Conservation (phyloP, 1,284 basidiomycete genomes). For the Apiotrichum laibachii region DNA sequence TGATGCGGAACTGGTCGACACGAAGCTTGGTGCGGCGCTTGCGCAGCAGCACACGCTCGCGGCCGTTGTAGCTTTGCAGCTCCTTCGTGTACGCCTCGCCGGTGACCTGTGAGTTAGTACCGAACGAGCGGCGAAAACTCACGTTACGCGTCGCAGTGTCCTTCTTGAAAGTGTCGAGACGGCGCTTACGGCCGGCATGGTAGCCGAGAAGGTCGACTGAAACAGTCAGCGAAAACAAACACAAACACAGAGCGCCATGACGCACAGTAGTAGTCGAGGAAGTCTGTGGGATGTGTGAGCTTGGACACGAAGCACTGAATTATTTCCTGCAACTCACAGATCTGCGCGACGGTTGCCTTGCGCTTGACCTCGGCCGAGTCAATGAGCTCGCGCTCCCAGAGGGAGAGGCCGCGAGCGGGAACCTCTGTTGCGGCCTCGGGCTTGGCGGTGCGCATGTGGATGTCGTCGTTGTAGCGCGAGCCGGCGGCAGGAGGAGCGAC, state of each 20-base stretch:
- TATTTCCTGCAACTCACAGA: constrained; percentile 63
- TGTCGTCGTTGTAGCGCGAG: constrained; percentile 30
- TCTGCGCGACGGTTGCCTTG: constrained; percentile 91
- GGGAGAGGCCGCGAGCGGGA: constrained; percentile 53
- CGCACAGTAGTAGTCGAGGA: constrained; percentile 82
- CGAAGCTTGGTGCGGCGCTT: constrained; percentile 80
- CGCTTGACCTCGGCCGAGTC: constrained; percentile 80
- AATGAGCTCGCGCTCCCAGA: constrained; percentile 81
- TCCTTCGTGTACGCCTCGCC: constrained; percentile 69
- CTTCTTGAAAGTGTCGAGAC: constrained; percentile 74
- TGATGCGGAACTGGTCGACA: constrained; percentile 88
- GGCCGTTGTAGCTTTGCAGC: constrained; percentile 83
- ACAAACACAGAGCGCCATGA: background rate
- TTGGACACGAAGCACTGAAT: background rate
- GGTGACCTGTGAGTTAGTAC: constrained; percentile 44
- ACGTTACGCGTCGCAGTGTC: constrained; percentile 71
- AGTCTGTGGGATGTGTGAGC: constrained; percentile 59
- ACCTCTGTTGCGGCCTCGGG: constrained; percentile 32
- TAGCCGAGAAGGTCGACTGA: constrained; percentile 79
- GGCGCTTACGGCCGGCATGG: constrained; percentile 75
- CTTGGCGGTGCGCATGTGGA: constrained; percentile 45
- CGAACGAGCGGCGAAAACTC: background rate
- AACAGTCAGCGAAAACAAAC: constrained; percentile 8
- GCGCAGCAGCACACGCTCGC: constrained; percentile 85
- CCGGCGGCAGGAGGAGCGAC: constrained; percentile 18